phyloP scores from a whole-genome alignment of 352 stramenopile species.

The Phytophthora foliorum region DNA sequence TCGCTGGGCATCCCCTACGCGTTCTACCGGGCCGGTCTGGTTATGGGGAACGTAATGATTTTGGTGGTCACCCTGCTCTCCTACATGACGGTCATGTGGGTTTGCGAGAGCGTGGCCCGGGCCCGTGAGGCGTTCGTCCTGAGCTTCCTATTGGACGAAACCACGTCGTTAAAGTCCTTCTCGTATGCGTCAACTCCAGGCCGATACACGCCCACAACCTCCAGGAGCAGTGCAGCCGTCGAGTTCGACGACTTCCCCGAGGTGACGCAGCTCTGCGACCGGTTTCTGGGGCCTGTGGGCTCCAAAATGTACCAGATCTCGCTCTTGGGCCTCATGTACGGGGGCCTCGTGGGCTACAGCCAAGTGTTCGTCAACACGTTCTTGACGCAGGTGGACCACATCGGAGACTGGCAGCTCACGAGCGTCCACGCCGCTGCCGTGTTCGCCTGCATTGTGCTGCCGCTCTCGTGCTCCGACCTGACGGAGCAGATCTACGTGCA shows the following conservation, averaged over 20 bases:
- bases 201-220: neutral
- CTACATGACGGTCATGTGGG: conserved; percentile 93
- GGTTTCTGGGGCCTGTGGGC: conserved; percentile 69
- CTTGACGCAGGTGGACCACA: conserved; percentile 70
- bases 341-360: conserved; percentile 89
- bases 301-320: conserved; percentile 87
- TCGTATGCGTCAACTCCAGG: conserved; percentile 14
- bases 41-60: conserved; percentile 84
- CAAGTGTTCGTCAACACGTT: conserved; percentile 93
- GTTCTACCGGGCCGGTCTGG: conserved; percentile 81
- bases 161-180: conserved; percentile 32
- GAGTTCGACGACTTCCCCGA: conserved; percentile 77
- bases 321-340: conserved; percentile 91
- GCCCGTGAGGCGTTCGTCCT: conserved; percentile 58
- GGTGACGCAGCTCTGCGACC: conserved; percentile 82
- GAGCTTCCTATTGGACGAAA: conserved; percentile 45
- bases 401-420: conserved; percentile 60
- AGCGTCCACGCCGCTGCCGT: conserved; percentile 69
- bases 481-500: conserved; percentile 92
- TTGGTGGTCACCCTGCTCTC: conserved; percentile 81
- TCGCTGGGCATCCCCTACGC: conserved; percentile 91
- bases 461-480: conserved; percentile 89
- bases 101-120: conserved; percentile 79
- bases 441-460: conserved; percentile 89
- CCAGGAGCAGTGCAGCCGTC: conserved; percentile 12